These are phyloP conservation scores for Suillus decipiens DNA, from an alignment of 768 basidiomycete genomes.

Conservation along the genomic window DNA sequence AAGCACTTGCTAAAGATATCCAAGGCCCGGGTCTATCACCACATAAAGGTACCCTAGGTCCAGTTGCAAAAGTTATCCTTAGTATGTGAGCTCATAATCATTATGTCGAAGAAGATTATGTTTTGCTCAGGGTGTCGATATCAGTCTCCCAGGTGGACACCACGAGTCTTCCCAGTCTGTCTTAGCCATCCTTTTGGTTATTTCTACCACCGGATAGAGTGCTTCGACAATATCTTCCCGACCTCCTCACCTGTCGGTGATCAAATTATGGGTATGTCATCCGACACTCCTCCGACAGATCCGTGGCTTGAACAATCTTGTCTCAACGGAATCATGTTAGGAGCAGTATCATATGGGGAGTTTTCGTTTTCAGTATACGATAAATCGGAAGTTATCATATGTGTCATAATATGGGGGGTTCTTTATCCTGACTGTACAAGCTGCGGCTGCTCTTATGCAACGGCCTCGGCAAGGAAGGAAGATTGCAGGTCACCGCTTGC, in stretches of 20 bases:
- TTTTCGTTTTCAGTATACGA: neutral
- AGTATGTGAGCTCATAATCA: too few species aligned
- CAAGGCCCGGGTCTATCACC: too few species aligned
- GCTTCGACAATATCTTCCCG: neutral
- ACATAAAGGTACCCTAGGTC: too few species aligned
- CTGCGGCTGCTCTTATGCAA: neutral
- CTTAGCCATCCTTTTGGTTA: neutral
- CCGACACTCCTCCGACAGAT: neutral
- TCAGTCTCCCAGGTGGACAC: too few species aligned
- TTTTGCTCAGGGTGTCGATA: too few species aligned
- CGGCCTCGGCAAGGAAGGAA: conserved; percentile 1
- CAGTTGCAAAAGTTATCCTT: too few species aligned
- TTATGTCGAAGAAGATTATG: too few species aligned
- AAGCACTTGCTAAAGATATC: too few species aligned
- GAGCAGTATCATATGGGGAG: conserved; percentile 14
- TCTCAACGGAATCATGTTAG: conserved; percentile 10
- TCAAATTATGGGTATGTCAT: neutral
- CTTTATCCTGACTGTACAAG: neutral
- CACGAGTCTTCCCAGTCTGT: neutral
- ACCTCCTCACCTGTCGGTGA: neutral
- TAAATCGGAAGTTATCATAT: neutral
- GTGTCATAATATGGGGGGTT: neutral
- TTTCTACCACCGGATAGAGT: neutral
- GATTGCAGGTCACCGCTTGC: neutral
- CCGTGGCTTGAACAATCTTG: neutral